Evolutionary conservation across 2,329 filamentous ascomycete genomes (phyloP).

Genomic region (Cladosporium oxysporum): DNA sequence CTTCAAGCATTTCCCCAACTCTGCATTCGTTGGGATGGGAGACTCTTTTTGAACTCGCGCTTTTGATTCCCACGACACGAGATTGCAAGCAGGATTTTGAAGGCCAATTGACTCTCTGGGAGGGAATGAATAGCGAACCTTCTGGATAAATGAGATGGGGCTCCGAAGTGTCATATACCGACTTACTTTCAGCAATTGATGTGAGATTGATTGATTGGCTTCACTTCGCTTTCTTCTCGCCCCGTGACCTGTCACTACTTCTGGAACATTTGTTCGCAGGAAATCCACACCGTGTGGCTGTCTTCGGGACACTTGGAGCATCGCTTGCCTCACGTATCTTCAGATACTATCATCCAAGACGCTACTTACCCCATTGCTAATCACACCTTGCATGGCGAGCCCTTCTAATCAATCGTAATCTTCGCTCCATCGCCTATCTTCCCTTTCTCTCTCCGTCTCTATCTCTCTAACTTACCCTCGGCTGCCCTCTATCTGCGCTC

Average conservation of each 20-base stretch:
- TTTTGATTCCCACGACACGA: conserved; percentile 12
- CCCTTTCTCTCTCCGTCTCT: not conserved
- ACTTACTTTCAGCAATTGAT: not conserved
- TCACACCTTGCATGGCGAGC: not conserved
- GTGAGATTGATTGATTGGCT: conserved; percentile 6
- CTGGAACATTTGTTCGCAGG: not conserved
- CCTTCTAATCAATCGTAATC: not conserved
- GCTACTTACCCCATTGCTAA: not conserved
- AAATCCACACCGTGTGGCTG: not conserved
- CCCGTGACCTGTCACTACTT: not conserved
- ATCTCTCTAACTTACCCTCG: not conserved
- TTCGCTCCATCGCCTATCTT: not conserved
- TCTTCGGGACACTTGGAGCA: not conserved
- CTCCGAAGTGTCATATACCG: not conserved
- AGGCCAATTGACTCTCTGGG: not conserved
- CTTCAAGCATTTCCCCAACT: not conserved
- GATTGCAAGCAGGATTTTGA: not conserved
- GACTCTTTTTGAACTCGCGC: not conserved
- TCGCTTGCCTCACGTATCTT: not conserved
- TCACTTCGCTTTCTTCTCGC: not conserved
- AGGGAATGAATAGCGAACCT: not conserved
- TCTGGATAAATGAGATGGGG: not conserved
- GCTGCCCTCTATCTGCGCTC: not conserved
- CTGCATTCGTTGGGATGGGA: not conserved
- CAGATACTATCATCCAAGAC: not conserved